Percentiles rank a stretch among this genome's conserved stretches.
phyloP scores from a whole-genome alignment of 2,329 filamentous ascomycete species.

The Ophiostoma australiae region DNA sequence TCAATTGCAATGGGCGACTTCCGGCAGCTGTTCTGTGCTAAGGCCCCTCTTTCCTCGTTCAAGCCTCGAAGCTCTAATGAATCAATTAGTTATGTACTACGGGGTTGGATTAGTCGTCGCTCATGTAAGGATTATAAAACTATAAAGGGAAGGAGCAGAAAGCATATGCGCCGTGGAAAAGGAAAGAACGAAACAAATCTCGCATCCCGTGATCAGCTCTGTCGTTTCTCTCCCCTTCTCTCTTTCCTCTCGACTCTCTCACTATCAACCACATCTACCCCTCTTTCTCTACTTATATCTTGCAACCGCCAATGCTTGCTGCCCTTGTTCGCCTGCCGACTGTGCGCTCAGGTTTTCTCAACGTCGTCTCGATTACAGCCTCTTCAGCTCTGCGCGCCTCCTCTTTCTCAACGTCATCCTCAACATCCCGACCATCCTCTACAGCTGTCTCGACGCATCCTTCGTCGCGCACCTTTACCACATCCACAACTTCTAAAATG shows the following conservation, averaged over 20 bases:
- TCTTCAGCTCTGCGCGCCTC: background rate
- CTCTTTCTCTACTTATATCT: background rate
- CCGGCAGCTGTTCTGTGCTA: background rate
- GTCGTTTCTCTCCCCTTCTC: background rate
- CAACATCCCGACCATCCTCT: background rate
- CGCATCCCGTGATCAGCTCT: background rate
- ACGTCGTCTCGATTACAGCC: background rate
- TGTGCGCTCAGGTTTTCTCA: slow-evolving; percentile 18
- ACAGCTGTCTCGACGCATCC: background rate
- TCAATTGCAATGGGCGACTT: background rate
- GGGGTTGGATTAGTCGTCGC: background rate
- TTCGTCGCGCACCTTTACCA: slow-evolving; percentile 5
- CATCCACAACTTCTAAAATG: slow-evolving; percentile 4
- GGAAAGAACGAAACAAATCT: background rate
- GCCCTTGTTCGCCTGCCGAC: slow-evolving; percentile 21
- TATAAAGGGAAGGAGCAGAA: background rate
- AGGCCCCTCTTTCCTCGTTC: background rate
- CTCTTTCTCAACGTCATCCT: background rate
- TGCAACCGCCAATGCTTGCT: slow-evolving; percentile 19
- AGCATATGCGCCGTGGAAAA: background rate
- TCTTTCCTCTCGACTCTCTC: background rate
- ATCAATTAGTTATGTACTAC: background rate
- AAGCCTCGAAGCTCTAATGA: no score
- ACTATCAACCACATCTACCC: background rate
- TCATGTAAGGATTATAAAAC: slow-evolving; percentile 22